A percentile compares a stretch with the other conserved stretches of the same genome.
Conservation (phyloP, 2,329 filamentous ascomycete genomes). For the Scopulariopsis brevicaulis region DNA sequence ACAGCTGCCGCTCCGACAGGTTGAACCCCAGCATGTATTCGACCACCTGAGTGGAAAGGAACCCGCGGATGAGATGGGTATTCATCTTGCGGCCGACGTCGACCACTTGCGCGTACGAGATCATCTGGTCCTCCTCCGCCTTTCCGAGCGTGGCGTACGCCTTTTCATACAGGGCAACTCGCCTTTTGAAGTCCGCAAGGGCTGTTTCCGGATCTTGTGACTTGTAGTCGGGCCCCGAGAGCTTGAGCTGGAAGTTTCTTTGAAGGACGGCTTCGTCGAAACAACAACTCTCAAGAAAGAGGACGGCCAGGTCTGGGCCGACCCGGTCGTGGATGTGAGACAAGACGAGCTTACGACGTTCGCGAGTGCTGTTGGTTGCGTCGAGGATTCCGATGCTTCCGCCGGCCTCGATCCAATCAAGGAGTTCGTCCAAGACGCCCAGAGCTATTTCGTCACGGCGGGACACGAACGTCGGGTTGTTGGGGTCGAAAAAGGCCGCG, state of each 20-base stretch:
- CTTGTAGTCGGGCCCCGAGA: conserved; percentile 91
- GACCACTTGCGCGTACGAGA: conserved; percentile 94
- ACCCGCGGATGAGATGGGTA: conserved; percentile 81
- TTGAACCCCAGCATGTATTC: conserved; percentile 97
- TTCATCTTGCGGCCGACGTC: conserved; percentile 93
- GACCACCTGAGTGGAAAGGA: conserved; percentile 82
- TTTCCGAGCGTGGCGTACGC: conserved; percentile 84
- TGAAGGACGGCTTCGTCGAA: conserved; percentile 70
- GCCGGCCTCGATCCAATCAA: conserved; percentile 75
- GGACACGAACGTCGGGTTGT: conserved; percentile 69
- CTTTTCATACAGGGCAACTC: conserved; percentile 86
- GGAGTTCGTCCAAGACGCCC: conserved; percentile 80
- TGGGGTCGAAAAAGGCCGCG: conserved; percentile 86
- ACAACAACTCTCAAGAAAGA: conserved; percentile 94
- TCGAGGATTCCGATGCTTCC: conserved; percentile 92
- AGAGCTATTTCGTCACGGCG: conserved; percentile 86
- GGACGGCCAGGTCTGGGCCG: conserved; percentile 78
- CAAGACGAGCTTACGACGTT: conserved; percentile 73
- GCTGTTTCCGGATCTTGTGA: conserved; percentile 83
- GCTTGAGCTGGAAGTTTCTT: conserved; percentile 93
- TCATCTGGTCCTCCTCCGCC: conserved; percentile 79
- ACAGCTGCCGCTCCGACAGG: conserved; percentile 87
- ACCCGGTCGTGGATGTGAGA: conserved; percentile 70
- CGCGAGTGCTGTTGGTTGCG: conserved; percentile 90
- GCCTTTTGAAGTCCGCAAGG: conserved; percentile 81